Evolutionary conservation across 2,329 filamentous ascomycete genomes (phyloP).

Genomic region (Calonectria pauciramosa): DNA sequence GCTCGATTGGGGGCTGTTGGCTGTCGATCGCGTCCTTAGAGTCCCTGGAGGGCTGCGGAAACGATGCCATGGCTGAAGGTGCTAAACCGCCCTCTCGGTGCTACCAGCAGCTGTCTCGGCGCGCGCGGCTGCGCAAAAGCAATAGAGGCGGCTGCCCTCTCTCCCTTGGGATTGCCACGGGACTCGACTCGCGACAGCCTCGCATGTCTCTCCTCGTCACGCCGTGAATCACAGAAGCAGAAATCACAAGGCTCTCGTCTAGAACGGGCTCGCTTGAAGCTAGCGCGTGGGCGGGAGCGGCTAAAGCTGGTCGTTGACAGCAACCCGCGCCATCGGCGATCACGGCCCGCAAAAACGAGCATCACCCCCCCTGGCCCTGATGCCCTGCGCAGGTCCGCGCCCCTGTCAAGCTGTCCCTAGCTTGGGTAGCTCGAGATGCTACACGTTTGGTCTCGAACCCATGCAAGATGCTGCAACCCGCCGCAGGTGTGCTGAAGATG

Average conservation of each 20-base stretch:
- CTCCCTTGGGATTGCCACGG: background rate
- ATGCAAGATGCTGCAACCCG: slow-evolving; percentile 21
- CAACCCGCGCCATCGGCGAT: slow-evolving; percentile 9
- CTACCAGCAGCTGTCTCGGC: slow-evolving; percentile 3
- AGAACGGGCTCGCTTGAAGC: background rate
- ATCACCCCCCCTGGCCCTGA: background rate
- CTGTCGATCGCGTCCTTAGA: background rate
- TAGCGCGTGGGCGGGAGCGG: background rate
- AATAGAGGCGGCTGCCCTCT: background rate
- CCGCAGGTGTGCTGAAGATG: slow-evolving; percentile 12
- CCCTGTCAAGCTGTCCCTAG: slow-evolving; percentile 1
- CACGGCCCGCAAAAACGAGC: background rate
- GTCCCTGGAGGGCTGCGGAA: background rate
- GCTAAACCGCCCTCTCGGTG: slow-evolving; percentile 13
- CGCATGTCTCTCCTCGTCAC: background rate
- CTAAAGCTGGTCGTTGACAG: slow-evolving; percentile 15
- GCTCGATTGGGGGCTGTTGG: background rate
- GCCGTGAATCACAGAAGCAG: background rate
- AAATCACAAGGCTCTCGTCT: background rate
- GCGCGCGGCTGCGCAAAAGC: background rate
- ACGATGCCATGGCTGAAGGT: background rate
- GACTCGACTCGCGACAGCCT: background rate
- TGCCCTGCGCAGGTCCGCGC: background rate
- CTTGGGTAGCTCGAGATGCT: slow-evolving; percentile 15
- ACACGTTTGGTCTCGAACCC: slow-evolving; percentile 2